A percentile compares a stretch with the other conserved stretches of the same genome.
These are phyloP conservation scores for Cystobasidium sp. DNA, from an alignment of 1,284 basidiomycete species.

Conservation along the genomic window DNA sequence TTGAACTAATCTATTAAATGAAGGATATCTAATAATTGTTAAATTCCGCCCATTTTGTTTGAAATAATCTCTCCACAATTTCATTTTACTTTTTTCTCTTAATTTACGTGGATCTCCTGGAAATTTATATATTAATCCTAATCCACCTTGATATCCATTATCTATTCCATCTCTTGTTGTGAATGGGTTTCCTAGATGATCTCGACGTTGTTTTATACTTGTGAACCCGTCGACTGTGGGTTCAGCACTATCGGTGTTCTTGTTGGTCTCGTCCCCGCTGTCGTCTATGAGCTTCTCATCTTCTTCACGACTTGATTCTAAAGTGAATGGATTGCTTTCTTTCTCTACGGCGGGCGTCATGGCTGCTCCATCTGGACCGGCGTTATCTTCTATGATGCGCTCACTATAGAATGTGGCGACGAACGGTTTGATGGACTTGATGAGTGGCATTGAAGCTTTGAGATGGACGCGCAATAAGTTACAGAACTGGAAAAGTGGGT, in stretches of 20 bases:
- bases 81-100: conserved; percentile 94
- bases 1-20: conserved; percentile 93
- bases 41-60: conserved; percentile 81
- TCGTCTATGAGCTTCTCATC: conserved; percentile 39
- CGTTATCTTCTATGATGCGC: conserved; percentile 65
- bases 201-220: conserved; percentile 10
- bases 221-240: background rate
- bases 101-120: conserved; percentile 62
- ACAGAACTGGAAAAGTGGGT: conserved; percentile 70
- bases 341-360: conserved; percentile 40
- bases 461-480: conserved; percentile 84
- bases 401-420: conserved; percentile 94
- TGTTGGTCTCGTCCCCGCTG: background rate
- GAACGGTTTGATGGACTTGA: conserved; percentile 92
- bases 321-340: conserved; percentile 39
- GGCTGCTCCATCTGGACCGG: conserved; percentile 41
- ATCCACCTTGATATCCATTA: conserved; percentile 72
- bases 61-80: conserved; percentile 92
- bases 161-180: conserved; percentile 50
- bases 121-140: conserved; percentile 60
- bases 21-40: conserved; percentile 91
- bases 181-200: conserved; percentile 44
- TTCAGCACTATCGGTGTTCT: background rate
- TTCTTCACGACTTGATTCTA: conserved; percentile 7
- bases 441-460: conserved; percentile 69